Conservation (phyloP, 2,329 filamentous ascomycete genomes). For the Neopestalotiopsis clavispora region DNA sequence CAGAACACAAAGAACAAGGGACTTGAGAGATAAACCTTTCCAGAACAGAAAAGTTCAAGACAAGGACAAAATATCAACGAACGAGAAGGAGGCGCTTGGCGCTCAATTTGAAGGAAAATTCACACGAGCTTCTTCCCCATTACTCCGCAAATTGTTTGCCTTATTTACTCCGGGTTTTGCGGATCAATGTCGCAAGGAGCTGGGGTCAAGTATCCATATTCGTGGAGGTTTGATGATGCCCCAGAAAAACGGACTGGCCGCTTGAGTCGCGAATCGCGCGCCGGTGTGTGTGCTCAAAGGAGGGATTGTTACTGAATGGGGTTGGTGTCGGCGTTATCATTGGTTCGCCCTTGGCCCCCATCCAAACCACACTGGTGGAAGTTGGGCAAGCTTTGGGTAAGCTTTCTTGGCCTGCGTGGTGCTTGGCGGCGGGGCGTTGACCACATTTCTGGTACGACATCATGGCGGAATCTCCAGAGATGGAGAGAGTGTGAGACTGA, state of each 20-base stretch:
- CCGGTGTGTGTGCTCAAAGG: background rate
- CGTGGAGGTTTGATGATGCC: background rate
- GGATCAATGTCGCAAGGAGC: background rate
- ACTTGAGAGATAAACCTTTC: background rate
- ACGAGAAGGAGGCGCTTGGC: background rate
- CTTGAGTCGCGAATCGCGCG: background rate
- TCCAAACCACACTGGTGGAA: background rate
- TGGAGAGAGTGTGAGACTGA: background rate
- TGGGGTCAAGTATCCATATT: slow-evolving; percentile 1
- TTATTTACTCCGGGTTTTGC: slow-evolving; percentile 1
- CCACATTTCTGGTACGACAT: background rate
- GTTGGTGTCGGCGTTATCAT: background rate
- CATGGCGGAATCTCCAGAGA: background rate
- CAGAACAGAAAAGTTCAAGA: background rate
- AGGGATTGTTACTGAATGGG: background rate
- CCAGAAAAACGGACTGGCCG: background rate
- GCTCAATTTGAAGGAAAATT: background rate
- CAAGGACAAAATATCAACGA: background rate
- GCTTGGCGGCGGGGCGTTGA: background rate
- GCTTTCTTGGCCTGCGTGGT: background rate
- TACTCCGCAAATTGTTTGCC: background rate
- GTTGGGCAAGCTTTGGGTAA: background rate
- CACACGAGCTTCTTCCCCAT: background rate
- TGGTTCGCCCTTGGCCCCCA: background rate
- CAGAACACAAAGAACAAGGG: background rate